Base-by-base conservation (phyloP, 306 rosid species). In the Prinsepia uniflora region DNA sequence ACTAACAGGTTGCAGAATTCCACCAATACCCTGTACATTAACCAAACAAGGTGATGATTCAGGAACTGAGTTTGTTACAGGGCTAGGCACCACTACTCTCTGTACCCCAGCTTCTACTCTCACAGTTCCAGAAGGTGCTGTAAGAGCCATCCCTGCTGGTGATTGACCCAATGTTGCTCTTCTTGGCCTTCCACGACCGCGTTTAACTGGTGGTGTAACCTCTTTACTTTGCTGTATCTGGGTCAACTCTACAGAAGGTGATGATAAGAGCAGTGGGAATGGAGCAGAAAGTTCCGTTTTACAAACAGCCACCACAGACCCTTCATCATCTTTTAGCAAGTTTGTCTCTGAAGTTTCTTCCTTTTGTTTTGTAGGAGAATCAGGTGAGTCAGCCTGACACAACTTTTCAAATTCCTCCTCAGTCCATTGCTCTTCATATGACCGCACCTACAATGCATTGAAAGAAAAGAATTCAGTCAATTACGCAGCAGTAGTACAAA, bases 391-490 rank as follows among this genome's bases (percentile, higher is more conserved):
- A 39, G 48, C 86, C 83, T 95, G 88, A 88, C 99, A 95, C 89
- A 95, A 43, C 81, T 89, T 95, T 81, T 95, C 99, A 78, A 95
- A 95, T 78, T 95, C 99, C 78, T 95, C 99, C 76, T 95, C 99
- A 45, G 99, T 95, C 97, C 93, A 95, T 81, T 95, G 97, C 81
- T 95, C 99, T 84, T 95, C 99, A 72, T 95, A 95, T 41, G 96
- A 89, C 70, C 97, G 97, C 71, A 95, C 97, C 99, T 95, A 67
- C 69, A 71, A 67, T 80, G 34, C 44, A 59, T 42, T 47, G 58
- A n/a, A 56, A 70, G 41, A 40, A 54, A 59, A 59, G 69, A 45
- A 30, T 49, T 45, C 18, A 18, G 52, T 78, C 65, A 57, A 80
- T 46, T 47, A 59, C 47, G 63, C 65, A 58, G 20, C 49, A 11